A percentile compares a stretch with the other conserved stretches of the same genome.
Conservation (phyloP, 371 early-diverging fungal species). For the Rhizopus microsporus region DNA sequence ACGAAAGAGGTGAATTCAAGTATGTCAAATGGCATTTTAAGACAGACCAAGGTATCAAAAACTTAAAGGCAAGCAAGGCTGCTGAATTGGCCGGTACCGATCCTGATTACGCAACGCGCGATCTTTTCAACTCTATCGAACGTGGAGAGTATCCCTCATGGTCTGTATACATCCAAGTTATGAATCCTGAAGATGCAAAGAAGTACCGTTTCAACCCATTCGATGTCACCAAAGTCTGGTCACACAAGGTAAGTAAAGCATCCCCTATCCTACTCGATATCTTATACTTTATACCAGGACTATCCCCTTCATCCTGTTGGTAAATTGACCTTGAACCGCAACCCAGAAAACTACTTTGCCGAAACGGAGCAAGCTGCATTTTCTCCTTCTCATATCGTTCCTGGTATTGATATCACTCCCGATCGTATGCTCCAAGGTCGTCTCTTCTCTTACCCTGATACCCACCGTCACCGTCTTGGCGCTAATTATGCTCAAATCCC, state of each 20-base stretch:
- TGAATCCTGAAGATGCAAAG: slow-evolving; percentile 71
- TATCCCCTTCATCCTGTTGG: slow-evolving; percentile 76
- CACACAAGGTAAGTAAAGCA: slow-evolving; percentile 47
- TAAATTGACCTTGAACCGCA: slow-evolving; percentile 72
- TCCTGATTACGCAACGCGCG: slow-evolving; percentile 78
- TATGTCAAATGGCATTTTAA: slow-evolving; percentile 91
- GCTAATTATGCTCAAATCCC: slow-evolving; percentile 78
- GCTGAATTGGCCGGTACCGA: slow-evolving; percentile 56
- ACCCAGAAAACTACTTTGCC: slow-evolving; percentile 81
- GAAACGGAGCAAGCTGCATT: slow-evolving; percentile 83
- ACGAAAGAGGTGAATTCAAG: slow-evolving; percentile 64
- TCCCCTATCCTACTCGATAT: slow-evolving; percentile 38
- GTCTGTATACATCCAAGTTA: slow-evolving; percentile 76
- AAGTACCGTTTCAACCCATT: slow-evolving; percentile 78
- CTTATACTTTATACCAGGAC: slow-evolving; percentile 49
- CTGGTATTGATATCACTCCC: slow-evolving; percentile 72
- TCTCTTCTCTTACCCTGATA: slow-evolving; percentile 82
- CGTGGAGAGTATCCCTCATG: slow-evolving; percentile 75
- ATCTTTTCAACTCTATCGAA: slow-evolving; percentile 76
- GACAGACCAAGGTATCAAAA: slow-evolving; percentile 80
- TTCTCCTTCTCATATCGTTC: slow-evolving; percentile 72
- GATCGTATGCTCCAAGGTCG: slow-evolving; percentile 84
- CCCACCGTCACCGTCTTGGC: slow-evolving; percentile 81
- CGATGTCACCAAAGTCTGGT: slow-evolving; percentile 86
- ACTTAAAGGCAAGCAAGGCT: slow-evolving; percentile 68